Conservation (phyloP, 257 asterid species). For the Solanum bulbocastanum region DNA sequence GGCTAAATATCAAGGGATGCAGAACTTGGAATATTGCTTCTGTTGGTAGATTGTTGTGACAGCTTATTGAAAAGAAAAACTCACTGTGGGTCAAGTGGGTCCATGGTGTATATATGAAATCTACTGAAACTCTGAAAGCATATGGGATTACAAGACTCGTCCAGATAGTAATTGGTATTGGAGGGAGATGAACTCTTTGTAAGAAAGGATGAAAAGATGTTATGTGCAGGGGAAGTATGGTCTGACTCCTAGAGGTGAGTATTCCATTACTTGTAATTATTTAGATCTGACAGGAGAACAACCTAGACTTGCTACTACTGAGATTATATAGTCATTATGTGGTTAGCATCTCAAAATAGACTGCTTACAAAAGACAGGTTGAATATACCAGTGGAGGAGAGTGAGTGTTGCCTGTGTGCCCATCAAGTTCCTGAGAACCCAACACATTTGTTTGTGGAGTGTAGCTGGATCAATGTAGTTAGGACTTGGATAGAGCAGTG, state of each 20-base stretch:
- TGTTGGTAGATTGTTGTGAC: neutral
- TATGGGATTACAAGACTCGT: neutral
- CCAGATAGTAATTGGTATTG: neutral
- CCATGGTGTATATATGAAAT: neutral
- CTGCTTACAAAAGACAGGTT: neutral
- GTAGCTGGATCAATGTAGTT: neutral
- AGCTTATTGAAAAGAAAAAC: neutral
- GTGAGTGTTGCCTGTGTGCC: neutral
- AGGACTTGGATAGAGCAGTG: neutral
- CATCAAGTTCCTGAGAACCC: neutral
- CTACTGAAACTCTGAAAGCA: neutral
- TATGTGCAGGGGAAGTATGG: neutral
- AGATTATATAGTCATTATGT: neutral
- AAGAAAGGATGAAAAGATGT: neutral
- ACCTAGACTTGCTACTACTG: neutral
- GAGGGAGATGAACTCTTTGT: neutral
- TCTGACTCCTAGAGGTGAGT: neutral
- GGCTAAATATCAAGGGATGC: neutral
- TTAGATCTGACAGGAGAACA: neutral
- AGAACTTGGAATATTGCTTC: neutral
- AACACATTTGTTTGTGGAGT: neutral
- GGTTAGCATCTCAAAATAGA: neutral
- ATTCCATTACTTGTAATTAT: neutral
- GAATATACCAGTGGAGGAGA: neutral
- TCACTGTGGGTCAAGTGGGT: neutral